These are phyloP conservation scores for Russula emetica DNA, from an alignment of 768 basidiomycete genomes.

Conservation along the genomic window DNA sequence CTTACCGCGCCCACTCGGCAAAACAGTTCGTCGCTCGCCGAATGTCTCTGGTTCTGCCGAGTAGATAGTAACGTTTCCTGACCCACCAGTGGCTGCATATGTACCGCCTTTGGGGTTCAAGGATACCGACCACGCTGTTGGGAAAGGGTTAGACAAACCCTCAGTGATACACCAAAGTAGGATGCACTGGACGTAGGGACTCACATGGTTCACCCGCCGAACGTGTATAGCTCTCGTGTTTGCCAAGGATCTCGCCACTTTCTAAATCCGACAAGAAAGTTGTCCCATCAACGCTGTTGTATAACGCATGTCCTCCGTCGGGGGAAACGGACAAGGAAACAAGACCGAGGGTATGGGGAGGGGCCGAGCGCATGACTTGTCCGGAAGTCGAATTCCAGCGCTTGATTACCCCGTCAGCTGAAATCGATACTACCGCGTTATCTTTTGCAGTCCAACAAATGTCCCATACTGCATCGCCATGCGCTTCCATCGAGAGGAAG, in stretches of 20 bases:
- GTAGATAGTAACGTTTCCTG: conserved; percentile 68
- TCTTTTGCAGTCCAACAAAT: conserved; percentile 60
- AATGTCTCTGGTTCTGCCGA: conserved; percentile 66
- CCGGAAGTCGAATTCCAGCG: conserved; percentile 68
- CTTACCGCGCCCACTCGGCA: conserved; percentile 66
- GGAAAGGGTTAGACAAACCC: background rate
- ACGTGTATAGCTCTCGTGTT: conserved; percentile 68
- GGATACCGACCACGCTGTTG: conserved; percentile 77
- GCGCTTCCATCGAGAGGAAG: conserved; percentile 49
- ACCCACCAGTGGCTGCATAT: conserved; percentile 68
- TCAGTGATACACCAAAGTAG: background rate
- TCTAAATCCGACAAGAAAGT: conserved; percentile 71
- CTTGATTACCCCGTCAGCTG: conserved; percentile 73
- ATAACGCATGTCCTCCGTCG: conserved; percentile 62
- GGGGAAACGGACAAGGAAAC: conserved; percentile 72
- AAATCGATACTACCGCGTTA: conserved; percentile 63
- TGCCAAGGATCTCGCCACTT: conserved; percentile 55
- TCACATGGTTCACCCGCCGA: conserved; percentile 65
- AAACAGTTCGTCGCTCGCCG: conserved; percentile 53
- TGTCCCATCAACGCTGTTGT: conserved; percentile 81
- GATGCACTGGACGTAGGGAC: conserved; percentile 30
- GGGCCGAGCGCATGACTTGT: conserved; percentile 53
- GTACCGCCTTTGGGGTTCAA: conserved; percentile 69
- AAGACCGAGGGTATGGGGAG: conserved; percentile 80
- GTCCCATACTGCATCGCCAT: conserved; percentile 77